These are phyloP conservation scores for Candida glucosophila DNA, from an alignment of 1,139 yeast genomes.

Conservation along the genomic window DNA sequence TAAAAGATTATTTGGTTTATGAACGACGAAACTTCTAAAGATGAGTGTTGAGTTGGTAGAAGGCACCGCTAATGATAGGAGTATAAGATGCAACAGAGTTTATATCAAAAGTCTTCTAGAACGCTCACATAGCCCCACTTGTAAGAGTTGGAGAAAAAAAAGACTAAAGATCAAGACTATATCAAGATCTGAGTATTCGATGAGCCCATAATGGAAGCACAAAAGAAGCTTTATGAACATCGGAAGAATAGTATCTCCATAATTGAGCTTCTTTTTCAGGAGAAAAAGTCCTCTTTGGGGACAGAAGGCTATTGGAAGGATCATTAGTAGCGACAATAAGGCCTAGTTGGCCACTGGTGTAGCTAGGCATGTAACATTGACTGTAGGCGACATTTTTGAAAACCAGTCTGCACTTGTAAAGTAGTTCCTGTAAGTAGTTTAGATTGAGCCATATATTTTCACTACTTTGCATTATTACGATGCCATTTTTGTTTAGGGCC, in stretches of 20 bases:
- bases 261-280: conserved; percentile 40
- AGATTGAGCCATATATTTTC: conserved; percentile 91
- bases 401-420: conserved; percentile 55
- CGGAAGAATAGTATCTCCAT: conserved; percentile 65
- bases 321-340: conserved; percentile 75
- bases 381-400: conserved; percentile 74
- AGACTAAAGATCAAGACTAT: too few species aligned
- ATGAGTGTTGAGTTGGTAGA: too few species aligned
- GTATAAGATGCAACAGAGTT: too few species aligned
- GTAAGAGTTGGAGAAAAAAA: too few species aligned
- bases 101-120: too few species aligned
- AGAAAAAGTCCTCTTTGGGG: conserved; percentile 43
- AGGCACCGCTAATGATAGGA: too few species aligned
- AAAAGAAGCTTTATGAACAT: conserved; percentile 72
- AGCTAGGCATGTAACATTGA: conserved; percentile 87
- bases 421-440: conserved; percentile 51
- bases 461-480: conserved; percentile 84
- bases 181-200: conserved; percentile 11
- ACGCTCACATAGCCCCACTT: too few species aligned
- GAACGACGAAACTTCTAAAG: too few species aligned
- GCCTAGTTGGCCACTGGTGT: conserved; percentile 95
- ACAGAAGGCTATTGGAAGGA: conserved; percentile 35
- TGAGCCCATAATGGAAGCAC: conserved; percentile 85
- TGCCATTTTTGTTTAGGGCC: conserved; percentile 65
- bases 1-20: too few species aligned